Base-by-base conservation (phyloP, 805 yeast species). In the Lachancea waltii region DNA sequence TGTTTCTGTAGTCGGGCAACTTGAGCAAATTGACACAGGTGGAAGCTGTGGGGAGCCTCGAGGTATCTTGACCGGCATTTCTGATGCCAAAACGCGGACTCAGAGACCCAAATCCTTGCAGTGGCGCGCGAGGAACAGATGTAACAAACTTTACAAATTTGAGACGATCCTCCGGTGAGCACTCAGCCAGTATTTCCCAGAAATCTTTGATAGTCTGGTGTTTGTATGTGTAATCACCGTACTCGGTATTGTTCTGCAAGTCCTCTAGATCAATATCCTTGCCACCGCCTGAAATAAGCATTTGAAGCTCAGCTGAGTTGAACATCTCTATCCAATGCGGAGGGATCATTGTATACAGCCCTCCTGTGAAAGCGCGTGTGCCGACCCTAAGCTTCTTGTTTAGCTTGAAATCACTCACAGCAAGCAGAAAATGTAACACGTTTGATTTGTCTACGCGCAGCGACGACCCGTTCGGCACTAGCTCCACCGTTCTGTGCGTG, bases 11-110 rank as follows among this genome's bases (percentile, higher is more conserved):
- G 54, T 87, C 82, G 0, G 98, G 98, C 19, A 92, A 60, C 52
- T 82, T 87, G 44, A 92, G 65, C 41, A 92, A 61, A 54, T 92
- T 92, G 21, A 87, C 85, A 67, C 98, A 92, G 0, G 98, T 92
- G 0, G 96, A 78, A 0, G 97, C 83, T 0, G 97, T 85, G 0
- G 98, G 98, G 27, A 92, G 64, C 21, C 94, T 64, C 2, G 67
- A 68, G 2, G 52, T 46, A 19, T 73, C 74, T 7, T 55, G 39
- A 0, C 90, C 92, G 0, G 80, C 70, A 46, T 78, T 78, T 26
- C 85, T 59, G 33, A 92, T 81, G 1, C 95, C 95, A 60, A 92
- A 86, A 38, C 67, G 68, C 0, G 98, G 98, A 21, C 63, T 65
- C 33, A 86, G 66, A 3, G 79, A 75, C 10, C 72, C 68, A 55